Evolutionary conservation across 441 rosid genomes (phyloP).

Genomic region (Flueggea neowawraea): DNA sequence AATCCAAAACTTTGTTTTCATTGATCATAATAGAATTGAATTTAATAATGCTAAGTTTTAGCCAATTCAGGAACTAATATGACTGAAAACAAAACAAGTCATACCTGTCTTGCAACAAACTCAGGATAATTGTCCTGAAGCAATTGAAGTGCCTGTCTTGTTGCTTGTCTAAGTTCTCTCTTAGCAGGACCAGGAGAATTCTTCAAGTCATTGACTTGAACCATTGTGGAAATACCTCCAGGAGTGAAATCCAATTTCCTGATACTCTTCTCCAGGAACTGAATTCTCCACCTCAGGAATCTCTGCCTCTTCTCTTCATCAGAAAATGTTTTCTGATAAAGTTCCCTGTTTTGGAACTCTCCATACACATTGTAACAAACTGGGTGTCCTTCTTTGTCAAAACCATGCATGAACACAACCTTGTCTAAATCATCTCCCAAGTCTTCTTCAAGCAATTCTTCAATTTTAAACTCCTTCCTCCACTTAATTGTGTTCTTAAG

Average conservation of each 20-base stretch:
- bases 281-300: constrained; percentile 87
- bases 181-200: constrained; percentile 86
- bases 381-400: constrained; percentile 72
- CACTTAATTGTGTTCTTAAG: constrained; percentile 69
- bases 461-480: constrained; percentile 80
- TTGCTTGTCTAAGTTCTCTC: constrained; percentile 71
- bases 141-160: constrained; percentile 74
- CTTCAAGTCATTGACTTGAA: constrained; percentile 83
- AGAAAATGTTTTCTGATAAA: constrained; percentile 61
- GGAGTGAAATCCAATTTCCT: constrained; percentile 70
- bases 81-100: neutral
- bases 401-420: constrained; percentile 84
- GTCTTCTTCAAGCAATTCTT: constrained; percentile 64
- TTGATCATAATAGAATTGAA: no score
- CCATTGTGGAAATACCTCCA: constrained; percentile 57
- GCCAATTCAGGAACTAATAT: no score
- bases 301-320: constrained; percentile 67
- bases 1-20: neutral
- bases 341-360: constrained; percentile 70
- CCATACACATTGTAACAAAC: constrained; percentile 94
- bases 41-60: neutral
- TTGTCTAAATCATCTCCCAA: constrained; percentile 65
- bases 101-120: constrained; percentile 85
- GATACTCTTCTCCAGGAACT: constrained; percentile 79
- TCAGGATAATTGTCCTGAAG: constrained; percentile 98